Conservation (phyloP, 768 basidiomycete genomes). For the Mycena metata region DNA sequence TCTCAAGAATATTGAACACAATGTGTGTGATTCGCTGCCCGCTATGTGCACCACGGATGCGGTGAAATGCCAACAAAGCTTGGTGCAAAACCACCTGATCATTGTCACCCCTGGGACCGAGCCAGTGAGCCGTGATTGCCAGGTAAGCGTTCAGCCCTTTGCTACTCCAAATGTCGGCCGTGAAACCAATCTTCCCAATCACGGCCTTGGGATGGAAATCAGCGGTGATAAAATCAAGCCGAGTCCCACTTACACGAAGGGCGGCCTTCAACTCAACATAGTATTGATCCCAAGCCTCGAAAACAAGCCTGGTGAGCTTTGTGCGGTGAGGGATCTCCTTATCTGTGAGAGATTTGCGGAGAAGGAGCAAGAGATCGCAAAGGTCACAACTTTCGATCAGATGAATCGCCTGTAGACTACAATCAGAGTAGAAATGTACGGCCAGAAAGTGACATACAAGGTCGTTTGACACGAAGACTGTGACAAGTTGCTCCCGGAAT, state of each 20-base stretch:
- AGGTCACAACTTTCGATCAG: slow-evolving; percentile 8
- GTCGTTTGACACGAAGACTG: slow-evolving; percentile 23
- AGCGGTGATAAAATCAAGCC: slow-evolving; percentile 9
- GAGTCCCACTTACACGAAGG: slow-evolving; percentile 14
- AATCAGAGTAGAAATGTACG: slow-evolving; percentile 17
- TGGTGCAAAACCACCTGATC: slow-evolving; percentile 16
- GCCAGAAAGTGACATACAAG: slow-evolving; percentile 20
- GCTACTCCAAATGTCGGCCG: slow-evolving; percentile 17
- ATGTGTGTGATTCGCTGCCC: slow-evolving; percentile 18
- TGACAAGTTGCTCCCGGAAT: slow-evolving; percentile 21
- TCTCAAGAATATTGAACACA: slow-evolving; percentile 22
- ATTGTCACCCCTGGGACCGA: slow-evolving; percentile 17
- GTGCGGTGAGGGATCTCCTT: slow-evolving; percentile 16
- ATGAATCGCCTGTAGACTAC: slow-evolving; percentile 16
- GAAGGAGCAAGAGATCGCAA: slow-evolving; percentile 11
- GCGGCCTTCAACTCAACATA: slow-evolving; percentile 16
- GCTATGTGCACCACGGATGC: slow-evolving; percentile 14
- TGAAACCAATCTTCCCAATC: slow-evolving; percentile 21
- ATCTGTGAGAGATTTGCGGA: slow-evolving; percentile 1
- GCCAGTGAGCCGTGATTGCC: slow-evolving; percentile 25
- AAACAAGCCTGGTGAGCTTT: slow-evolving; percentile 20
- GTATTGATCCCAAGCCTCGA: slow-evolving; percentile 25
- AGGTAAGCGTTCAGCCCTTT: slow-evolving; percentile 20
- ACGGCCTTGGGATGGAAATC: slow-evolving; percentile 5
- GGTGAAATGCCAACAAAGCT: slow-evolving; percentile 24